Evolutionary conservation across 2,329 filamentous ascomycete genomes (phyloP).

Genomic region (Fusarium xyrophilum): DNA sequence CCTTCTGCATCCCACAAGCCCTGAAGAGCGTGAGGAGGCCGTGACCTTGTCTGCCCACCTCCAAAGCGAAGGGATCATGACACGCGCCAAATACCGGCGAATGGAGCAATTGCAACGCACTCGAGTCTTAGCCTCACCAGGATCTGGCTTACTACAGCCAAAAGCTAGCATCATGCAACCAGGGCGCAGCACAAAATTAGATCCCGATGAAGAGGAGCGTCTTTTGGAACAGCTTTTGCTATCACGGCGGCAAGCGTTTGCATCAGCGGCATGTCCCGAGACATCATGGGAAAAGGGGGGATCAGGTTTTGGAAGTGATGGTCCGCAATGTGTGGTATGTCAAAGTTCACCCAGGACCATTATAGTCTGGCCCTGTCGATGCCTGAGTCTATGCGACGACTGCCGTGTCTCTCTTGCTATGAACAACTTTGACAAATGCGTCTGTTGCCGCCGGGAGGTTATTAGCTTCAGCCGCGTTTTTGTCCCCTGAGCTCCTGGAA

Average conservation of each 20-base stretch:
- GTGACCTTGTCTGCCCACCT: constrained; percentile 82
- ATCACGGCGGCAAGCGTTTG: constrained; percentile 51
- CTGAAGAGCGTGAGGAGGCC: constrained; percentile 82
- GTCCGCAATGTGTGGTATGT: constrained; percentile 92
- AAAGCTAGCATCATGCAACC: constrained; percentile 12
- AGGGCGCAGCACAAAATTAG: constrained; percentile 51
- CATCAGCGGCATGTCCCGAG: constrained; percentile 16
- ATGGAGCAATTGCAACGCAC: constrained; percentile 73
- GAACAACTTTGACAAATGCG: constrained; percentile 97
- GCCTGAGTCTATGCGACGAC: constrained; percentile 92
- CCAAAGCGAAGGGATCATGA: constrained; percentile 73
- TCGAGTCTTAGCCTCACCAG: constrained; percentile 59
- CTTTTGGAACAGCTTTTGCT: constrained; percentile 67
- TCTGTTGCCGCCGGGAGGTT: constrained; percentile 89
- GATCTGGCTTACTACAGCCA: constrained; percentile 31
- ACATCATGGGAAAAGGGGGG: constrained; percentile 73
- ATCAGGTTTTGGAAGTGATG: constrained; percentile 71
- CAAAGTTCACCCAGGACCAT: constrained; percentile 85
- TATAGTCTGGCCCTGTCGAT: constrained; percentile 96
- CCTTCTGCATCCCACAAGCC: constrained; percentile 79
- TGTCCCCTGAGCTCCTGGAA: constrained; percentile 63
- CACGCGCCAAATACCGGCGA: constrained; percentile 77
- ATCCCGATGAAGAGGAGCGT: constrained; percentile 65
- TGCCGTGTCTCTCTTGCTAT: constrained; percentile 91
- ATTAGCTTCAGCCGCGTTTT: constrained; percentile 89